phyloP scores from a whole-genome alignment of 2,329 filamentous ascomycete species.

The Diaporthe humulicola region DNA sequence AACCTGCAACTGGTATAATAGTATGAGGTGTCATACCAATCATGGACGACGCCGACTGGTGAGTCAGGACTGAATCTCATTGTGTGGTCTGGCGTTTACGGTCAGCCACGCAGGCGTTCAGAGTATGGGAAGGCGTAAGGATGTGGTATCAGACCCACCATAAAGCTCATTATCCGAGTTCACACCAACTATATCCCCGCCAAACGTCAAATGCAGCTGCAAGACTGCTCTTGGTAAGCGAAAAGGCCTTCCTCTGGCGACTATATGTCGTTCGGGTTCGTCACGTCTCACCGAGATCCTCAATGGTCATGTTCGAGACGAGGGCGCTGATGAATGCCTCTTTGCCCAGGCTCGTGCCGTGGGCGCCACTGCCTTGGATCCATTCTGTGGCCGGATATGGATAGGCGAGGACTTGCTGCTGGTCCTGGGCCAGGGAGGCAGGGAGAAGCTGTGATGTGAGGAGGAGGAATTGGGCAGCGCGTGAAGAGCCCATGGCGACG shows the following conservation, averaged over 20 bases:
- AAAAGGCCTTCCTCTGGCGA: not conserved
- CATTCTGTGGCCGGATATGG: conserved; percentile 34
- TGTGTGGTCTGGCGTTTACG: conserved; percentile 45
- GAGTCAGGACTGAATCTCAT: conserved; percentile 53
- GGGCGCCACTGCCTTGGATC: conserved; percentile 19
- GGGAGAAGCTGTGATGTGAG: not conserved
- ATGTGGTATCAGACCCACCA: conserved; percentile 37
- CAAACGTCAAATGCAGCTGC: conserved; percentile 61
- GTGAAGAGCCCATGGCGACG: not conserved
- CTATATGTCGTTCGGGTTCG: conserved; percentile 6
- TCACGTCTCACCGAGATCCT: conserved; percentile 45
- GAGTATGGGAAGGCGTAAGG: conserved; percentile 28
- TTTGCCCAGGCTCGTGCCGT: conserved; percentile 40
- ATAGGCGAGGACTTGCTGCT: conserved; percentile 4
- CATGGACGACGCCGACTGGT: conserved; percentile 56
- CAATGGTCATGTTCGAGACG: conserved; percentile 50
- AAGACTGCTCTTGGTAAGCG: conserved; percentile 44
- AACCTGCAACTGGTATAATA: conserved; percentile 21
- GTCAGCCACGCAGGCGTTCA: conserved; percentile 31
- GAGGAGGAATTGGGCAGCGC: not conserved
- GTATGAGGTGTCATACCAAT: conserved; percentile 46
- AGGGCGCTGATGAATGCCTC: conserved; percentile 45
- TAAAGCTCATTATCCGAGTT: conserved; percentile 55
- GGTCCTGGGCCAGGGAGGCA: not conserved
- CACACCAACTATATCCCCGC: conserved; percentile 55